Evolutionary conservation across 169 alveolate genomes (phyloP).

Genomic region (Eimeria tenella): DNA sequence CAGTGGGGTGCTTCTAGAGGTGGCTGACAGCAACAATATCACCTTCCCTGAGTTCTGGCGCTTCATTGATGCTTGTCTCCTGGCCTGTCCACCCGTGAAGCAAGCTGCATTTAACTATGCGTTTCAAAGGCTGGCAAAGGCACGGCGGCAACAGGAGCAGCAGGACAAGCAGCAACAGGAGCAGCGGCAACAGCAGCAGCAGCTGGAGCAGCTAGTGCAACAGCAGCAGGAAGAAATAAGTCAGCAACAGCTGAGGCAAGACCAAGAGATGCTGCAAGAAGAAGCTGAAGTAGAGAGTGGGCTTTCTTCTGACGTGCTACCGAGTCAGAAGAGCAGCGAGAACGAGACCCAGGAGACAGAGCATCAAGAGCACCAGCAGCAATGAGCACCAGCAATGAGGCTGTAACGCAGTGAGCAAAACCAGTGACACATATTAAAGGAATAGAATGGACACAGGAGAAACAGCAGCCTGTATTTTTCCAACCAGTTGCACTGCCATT

Average conservation of each 20-base stretch:
- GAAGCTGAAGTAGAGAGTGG: background rate
- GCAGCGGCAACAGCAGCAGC: background rate
- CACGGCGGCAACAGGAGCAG: background rate
- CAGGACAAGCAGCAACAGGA: constrained; percentile 17
- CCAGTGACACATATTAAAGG: background rate
- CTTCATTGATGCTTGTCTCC: background rate
- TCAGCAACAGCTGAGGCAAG: too few species aligned
- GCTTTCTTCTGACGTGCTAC: background rate
- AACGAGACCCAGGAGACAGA: background rate
- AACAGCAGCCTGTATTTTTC: too few species aligned
- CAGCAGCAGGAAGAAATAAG: background rate
- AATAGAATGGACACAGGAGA: background rate
- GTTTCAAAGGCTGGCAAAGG: background rate
- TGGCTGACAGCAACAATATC: constrained; percentile 34
- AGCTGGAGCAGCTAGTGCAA: background rate
- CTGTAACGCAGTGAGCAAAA: too few species aligned
- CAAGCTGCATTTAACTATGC: constrained; percentile 5
- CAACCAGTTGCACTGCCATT: too few species aligned
- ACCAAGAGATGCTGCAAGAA: background rate
- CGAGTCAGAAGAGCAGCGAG: background rate
- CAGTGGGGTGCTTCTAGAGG: constrained; percentile 50
- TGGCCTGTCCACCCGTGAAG: constrained; percentile 34
- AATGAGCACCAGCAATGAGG: background rate
- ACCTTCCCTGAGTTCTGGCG: constrained; percentile 21
- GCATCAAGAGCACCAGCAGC: background rate